Conservation (phyloP, 2,329 filamentous ascomycete genomes). For the Simplicillium aogashimaense region DNA sequence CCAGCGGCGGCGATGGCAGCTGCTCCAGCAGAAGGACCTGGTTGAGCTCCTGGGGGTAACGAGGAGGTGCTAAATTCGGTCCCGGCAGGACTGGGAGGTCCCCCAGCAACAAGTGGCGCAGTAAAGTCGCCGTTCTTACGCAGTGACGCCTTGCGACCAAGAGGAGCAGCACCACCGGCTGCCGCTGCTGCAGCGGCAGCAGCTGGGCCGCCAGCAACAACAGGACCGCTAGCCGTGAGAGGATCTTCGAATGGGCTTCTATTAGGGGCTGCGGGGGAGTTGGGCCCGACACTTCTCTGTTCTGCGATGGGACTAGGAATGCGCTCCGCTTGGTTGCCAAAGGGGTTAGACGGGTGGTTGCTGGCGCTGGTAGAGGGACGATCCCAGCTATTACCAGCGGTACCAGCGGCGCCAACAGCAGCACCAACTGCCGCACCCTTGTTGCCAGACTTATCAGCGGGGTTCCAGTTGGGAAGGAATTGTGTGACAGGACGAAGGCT, state of each 20-base stretch:
- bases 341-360: slow-evolving; percentile 57
- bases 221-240: slow-evolving; percentile 27
- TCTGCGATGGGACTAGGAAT: slow-evolving; percentile 30
- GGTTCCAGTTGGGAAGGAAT: slow-evolving; percentile 59
- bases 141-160: slow-evolving; percentile 46
- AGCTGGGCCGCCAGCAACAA: slow-evolving; percentile 28
- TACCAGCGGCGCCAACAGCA: slow-evolving; percentile 19
- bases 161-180: slow-evolving; percentile 24
- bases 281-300: slow-evolving; percentile 9
- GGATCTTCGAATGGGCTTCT: slow-evolving; percentile 22
- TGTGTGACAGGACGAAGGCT: slow-evolving; percentile 79
- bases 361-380: slow-evolving; percentile 33
- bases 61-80: slow-evolving; percentile 54
- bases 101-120: slow-evolving; percentile 22
- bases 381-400: slow-evolving; percentile 33
- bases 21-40: slow-evolving; percentile 36
- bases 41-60: slow-evolving; percentile 29
- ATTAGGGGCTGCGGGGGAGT: slow-evolving; percentile 7
- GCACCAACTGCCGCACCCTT: slow-evolving; percentile 33
- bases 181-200: slow-evolving; percentile 25
- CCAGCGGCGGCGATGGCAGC: slow-evolving; percentile 53
- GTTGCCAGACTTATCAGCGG: slow-evolving; percentile 37
- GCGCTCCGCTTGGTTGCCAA: slow-evolving; percentile 51
- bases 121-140: slow-evolving; percentile 48
- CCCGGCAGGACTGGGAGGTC: slow-evolving; percentile 49